phyloP scores from a whole-genome alignment of 345 rosid genomes.

The Lagerstroemia speciosa region DNA sequence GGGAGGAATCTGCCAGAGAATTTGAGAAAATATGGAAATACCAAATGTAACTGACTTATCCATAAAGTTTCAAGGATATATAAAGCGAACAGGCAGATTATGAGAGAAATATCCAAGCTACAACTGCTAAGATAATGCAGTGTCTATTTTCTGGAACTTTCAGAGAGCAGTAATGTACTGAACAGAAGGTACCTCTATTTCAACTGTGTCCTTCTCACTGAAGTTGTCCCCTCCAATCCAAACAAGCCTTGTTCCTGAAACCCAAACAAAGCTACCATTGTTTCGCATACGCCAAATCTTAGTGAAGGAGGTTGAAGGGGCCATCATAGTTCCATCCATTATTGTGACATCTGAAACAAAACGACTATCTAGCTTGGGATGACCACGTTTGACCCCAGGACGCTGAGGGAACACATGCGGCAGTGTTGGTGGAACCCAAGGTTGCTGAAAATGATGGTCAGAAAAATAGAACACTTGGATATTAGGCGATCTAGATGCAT shows the following conservation, averaged over 20 bases:
- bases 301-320: constrained; percentile 65
- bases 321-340: constrained; percentile 69
- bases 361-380: constrained; percentile 63
- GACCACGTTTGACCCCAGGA: constrained; percentile 24
- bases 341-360: constrained; percentile 79
- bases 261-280: constrained; percentile 66
- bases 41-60: not conserved
- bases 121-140: not conserved
- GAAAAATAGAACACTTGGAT: not conserved
- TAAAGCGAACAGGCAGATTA: not conserved
- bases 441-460: constrained; percentile 7
- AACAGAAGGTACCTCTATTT: constrained; percentile 42
- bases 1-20: constrained; percentile 45
- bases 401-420: constrained; percentile 6
- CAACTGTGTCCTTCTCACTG: constrained; percentile 28
- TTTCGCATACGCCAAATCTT: constrained; percentile 94
- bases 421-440: constrained; percentile 22
- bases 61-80: not conserved
- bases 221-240: constrained; percentile 80
- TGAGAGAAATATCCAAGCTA: not conserved
- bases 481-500: not conserved
- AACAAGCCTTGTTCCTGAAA: constrained; percentile 44
- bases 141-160: not conserved
- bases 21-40: constrained; percentile 3
- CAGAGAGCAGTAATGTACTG: not conserved